Evolutionary conservation across 352 stramenopile genomes (phyloP).

Genomic region (Blastocystis sp.): DNA sequence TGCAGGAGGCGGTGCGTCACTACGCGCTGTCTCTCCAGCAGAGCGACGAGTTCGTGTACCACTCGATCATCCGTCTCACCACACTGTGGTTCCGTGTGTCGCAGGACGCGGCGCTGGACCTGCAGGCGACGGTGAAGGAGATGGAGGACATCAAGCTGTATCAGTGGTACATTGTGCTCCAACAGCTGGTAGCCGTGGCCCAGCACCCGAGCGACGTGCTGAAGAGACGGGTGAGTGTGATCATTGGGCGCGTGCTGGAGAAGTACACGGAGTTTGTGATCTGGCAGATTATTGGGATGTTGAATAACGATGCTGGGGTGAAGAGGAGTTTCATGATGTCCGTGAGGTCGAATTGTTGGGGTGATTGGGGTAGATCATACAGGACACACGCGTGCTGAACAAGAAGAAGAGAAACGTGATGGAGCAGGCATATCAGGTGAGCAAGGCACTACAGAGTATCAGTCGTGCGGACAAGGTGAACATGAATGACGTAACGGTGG

Average conservation of each 20-base stretch:
- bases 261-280: constrained; percentile 91
- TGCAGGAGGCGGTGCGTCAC: constrained; percentile 36
- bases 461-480: constrained; percentile 77
- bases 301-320: constrained; percentile 72
- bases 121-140: background rate
- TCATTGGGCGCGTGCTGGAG: constrained; percentile 76
- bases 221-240: constrained; percentile 72
- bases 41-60: constrained; percentile 25
- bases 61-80: constrained; percentile 51
- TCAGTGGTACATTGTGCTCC: constrained; percentile 94
- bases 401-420: constrained; percentile 76
- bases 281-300: constrained; percentile 91
- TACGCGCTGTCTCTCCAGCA: constrained; percentile 14
- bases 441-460: constrained; percentile 22
- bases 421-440: constrained; percentile 4
- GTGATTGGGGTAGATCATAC: constrained; percentile 71
- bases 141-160: constrained; percentile 73
- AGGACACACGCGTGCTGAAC: constrained; percentile 77
- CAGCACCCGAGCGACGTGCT: constrained; percentile 87
- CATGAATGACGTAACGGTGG: constrained; percentile 75
- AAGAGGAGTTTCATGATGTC: constrained; percentile 77
- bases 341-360: constrained; percentile 73
- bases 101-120: background rate
- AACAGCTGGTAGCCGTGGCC: constrained; percentile 92
- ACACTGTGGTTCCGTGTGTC: constrained; percentile 41